These are phyloP conservation scores for Viola pubescens DNA, from an alignment of 441 rosid species.

Conservation along the genomic window DNA sequence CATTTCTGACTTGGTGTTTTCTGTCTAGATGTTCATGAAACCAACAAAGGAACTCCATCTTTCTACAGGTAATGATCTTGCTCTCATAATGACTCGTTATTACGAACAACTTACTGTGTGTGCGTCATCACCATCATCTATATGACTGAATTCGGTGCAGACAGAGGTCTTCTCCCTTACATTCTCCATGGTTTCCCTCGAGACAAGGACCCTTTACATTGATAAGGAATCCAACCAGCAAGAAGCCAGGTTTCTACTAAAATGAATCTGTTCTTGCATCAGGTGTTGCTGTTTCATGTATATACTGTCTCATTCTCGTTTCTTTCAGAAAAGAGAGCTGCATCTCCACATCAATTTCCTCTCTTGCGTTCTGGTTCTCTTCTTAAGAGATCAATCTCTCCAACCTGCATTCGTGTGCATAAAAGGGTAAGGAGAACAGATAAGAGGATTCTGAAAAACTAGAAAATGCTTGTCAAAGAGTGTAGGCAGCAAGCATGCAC, in stretches of 20 bases:
- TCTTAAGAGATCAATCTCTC: conserved; percentile 52
- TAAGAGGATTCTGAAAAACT: conserved; percentile 14
- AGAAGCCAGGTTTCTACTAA: conserved; percentile 26
- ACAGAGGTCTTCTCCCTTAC: conserved; percentile 20
- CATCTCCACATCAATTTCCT: conserved; percentile 31
- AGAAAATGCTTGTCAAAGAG: conserved; percentile 56
- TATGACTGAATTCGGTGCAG: conserved; percentile 20
- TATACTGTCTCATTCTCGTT: not conserved
- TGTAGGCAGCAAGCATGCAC: not conserved
- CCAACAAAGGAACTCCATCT: conserved; percentile 31
- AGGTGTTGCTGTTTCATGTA: not conserved
- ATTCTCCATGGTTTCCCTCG: conserved; percentile 28
- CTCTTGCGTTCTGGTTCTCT: conserved; percentile 41
- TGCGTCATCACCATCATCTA: conserved; percentile 3
- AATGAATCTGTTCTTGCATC: not conserved
- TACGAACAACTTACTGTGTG: not conserved
- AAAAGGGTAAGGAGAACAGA: conserved; percentile 29
- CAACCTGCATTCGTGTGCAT: conserved; percentile 23
- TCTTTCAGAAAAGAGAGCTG: conserved; percentile 36
- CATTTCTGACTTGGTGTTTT: conserved; percentile 7
- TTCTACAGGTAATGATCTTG: conserved; percentile 27
- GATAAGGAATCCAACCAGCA: conserved; percentile 25
- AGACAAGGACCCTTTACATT: conserved; percentile 33
- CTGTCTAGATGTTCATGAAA: conserved; percentile 36
- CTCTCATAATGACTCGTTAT: not conserved